Evolutionary conservation across 2,329 filamentous ascomycete genomes (phyloP).

Genomic region (Tolypocladium sp.): DNA sequence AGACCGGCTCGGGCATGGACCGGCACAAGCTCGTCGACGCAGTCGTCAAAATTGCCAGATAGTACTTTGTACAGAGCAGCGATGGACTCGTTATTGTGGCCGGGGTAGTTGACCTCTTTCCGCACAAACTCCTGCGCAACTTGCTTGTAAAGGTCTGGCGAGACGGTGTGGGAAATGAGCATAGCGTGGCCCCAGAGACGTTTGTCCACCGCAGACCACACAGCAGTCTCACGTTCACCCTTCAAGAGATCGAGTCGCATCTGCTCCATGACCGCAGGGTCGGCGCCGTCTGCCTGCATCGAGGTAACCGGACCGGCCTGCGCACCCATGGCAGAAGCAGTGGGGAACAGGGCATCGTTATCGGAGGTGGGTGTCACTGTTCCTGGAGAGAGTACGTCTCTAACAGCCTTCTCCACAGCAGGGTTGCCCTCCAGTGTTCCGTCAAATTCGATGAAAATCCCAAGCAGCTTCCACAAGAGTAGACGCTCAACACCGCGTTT

Average conservation of each 20-base stretch:
- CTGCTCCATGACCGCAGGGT: conserved; percentile 59
- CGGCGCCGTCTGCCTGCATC: conserved; percentile 55
- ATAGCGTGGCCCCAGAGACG: conserved; percentile 95
- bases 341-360: conserved; percentile 14
- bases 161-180: conserved; percentile 72
- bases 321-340: conserved; percentile 13
- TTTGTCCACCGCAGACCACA: conserved; percentile 89
- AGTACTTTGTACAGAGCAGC: conserved; percentile 90
- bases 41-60: conserved; percentile 88
- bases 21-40: conserved; percentile 90
- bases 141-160: conserved; percentile 79
- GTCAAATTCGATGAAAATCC: conserved; percentile 77
- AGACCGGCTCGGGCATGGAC: conserved; percentile 85
- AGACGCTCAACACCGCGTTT: conserved; percentile 73
- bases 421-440: conserved; percentile 67
- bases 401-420: conserved; percentile 64
- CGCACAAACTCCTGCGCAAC: conserved; percentile 93
- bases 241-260: conserved; percentile 65
- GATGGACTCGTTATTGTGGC: conserved; percentile 75
- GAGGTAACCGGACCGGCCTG: conserved; percentile 17
- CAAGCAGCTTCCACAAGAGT: conserved; percentile 79
- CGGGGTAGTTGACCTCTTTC: conserved; percentile 79
- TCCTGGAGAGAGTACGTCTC: conserved; percentile 61
- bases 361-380: conserved; percentile 14
- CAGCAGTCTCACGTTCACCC: conserved; percentile 82